Base-by-base conservation (phyloP, 2,329 filamentous ascomycete species). In the Trichoderma arundinaceum region DNA sequence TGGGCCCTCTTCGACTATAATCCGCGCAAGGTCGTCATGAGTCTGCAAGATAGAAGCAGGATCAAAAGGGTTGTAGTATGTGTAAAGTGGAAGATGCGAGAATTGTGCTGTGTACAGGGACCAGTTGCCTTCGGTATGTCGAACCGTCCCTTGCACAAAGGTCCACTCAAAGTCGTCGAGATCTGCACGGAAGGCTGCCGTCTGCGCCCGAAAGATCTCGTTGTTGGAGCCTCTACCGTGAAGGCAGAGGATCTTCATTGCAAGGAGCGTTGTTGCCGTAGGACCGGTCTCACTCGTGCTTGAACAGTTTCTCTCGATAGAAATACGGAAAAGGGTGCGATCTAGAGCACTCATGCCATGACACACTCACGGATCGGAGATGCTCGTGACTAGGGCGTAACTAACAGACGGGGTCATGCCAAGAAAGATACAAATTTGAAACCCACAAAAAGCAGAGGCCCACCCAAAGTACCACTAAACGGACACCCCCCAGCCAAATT, bases 181-280 rank as follows among this genome's bases (percentile, higher is more conserved):
- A 22, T 65, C 63, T 39, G 53, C 46, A 39, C 63, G 63, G 44
- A 65, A 49, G 41, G 53, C 53, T 38, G 63, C 63, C 33, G 60
- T 63, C 28, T 63, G 60, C 60, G 52, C 39, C 49, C 52, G 60
- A 54, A 63, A 63, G 38, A 63, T 63, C 44, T 65, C 62, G 35
- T 65, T 65, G 33, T 65, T 65, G 28, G 62, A 65, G 15, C 62
- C 62, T 17, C 62, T 41, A 28, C 62, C 62, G 22, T 65, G 62
- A 35, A 65, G 38, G 33, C 62, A 65, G 10, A 65, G 62, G 32
- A 65, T 46, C 35, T 54, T 65, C 62, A 65, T 80, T 39, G 46
- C 46, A 49, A 44, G 22, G 13, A 49, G 22, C 22, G 46, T n/a
- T 49, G 46, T n/a, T n/a, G n/a, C 46, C 10, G 46, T 49, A 49